Evolutionary conservation across 352 stramenopile genomes (phyloP), one percentile per base, ranked within the genome.

Genomic region (Pythium vanterpoolii): DNA sequence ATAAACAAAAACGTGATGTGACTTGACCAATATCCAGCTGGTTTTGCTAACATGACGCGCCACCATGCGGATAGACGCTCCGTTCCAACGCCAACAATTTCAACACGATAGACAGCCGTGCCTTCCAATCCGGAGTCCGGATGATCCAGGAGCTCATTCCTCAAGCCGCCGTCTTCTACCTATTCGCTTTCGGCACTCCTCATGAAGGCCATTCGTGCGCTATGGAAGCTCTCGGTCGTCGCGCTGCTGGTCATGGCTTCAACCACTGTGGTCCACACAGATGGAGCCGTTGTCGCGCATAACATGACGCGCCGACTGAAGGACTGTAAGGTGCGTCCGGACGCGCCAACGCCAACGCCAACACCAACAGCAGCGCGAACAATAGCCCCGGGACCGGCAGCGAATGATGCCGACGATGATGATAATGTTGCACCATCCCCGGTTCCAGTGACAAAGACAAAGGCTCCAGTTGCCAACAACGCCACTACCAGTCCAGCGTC

Each of bases 151-250:
- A 38, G 34, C 39, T 59, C 51, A 60, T 30, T 60, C 19, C 27
- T 11, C 52, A 42, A 51, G n/a, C 42, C n/a, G 27, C 52, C 30
- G 13, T 18, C n/a, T 51, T 14, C 27, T 11, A 4, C 46, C 8
- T n/a, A 39, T 5, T 33, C 31, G 5, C 13, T 24, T 7, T 16
- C 23, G 21, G 16, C 16, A 23, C 2, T 18, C 9, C 34, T 6
- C 26, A 68, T 68, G 51, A 68, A 62, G 52, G 24, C 48, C 27
- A 33, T 68, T 6, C 6, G 11, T 13, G 56, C 46, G 26, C 36
- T 68, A 10, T 62, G 53, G 34, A 57, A 58, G 53, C 27, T 68
- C 53, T 60, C 50, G 11, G 54, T 36, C 5, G 39, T 64, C 45
- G 55, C 51, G 39, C 26, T 62, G 56, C 52, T 66, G 23, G 38